Evolutionary conservation across 495 filamentous ascomycete species (phyloP).

Genomic region (Penicillium arizonense): DNA sequence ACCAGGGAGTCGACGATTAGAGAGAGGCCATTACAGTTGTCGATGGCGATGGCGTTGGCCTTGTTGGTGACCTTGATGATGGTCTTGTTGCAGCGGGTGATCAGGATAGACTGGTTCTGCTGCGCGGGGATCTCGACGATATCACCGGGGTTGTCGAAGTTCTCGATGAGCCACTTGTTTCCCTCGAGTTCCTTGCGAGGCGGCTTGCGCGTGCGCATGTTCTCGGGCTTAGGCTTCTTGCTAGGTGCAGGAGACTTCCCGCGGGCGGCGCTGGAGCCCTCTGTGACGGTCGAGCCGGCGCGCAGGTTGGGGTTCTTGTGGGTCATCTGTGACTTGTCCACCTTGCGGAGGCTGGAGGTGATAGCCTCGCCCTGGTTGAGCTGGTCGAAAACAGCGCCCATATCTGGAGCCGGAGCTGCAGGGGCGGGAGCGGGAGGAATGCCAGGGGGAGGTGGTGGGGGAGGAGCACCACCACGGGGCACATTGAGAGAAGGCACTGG

Average conservation of each 20-base stretch:
- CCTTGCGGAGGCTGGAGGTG: conserved; percentile 85
- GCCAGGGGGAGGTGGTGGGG: conserved; percentile 66
- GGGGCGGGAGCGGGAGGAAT: conserved; percentile 31
- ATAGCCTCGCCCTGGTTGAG: conserved; percentile 85
- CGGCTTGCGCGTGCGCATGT: conserved; percentile 90
- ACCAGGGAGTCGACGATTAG: conserved; percentile 89
- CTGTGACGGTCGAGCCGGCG: conserved; percentile 62
- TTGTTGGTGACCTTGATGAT: conserved; percentile 88
- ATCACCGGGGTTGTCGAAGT: conserved; percentile 75
- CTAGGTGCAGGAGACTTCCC: conserved; percentile 80
- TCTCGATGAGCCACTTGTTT: conserved; percentile 95
- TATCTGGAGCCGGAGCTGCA: conserved; percentile 50
- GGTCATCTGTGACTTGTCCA: conserved; percentile 92
- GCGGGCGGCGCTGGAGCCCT: conserved; percentile 50
- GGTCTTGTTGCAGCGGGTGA: conserved; percentile 86
- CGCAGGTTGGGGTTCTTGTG: conserved; percentile 97
- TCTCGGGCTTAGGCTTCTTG: conserved; percentile 92
- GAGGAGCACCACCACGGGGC: conserved; percentile 65
- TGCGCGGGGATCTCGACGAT: conserved; percentile 74
- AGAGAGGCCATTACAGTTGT: conserved; percentile 80
- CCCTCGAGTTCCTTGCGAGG: conserved; percentile 89
- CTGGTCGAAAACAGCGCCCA: conserved; percentile 83
- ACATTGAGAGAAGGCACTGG: conserved; percentile 54
- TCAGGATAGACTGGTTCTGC: conserved; percentile 86
- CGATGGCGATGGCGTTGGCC: conserved; percentile 90